Conservation (phyloP, 192 early-diverging fungal genomes). For the Dimargaris verticillata region DNA sequence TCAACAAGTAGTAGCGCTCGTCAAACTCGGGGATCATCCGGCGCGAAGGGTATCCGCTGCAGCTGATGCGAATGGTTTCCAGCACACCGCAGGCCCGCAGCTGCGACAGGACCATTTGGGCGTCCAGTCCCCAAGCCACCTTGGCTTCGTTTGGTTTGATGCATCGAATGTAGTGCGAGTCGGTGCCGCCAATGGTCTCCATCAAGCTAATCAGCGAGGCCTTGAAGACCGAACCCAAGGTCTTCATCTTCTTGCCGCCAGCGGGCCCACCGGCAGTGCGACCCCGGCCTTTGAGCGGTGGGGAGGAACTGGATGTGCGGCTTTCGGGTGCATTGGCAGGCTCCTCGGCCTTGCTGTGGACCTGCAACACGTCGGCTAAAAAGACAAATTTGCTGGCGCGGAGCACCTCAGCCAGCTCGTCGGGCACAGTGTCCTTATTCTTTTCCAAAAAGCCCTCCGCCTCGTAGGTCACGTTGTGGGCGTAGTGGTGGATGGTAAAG, state of each 20-base stretch:
- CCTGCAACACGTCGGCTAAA: slow-evolving; percentile 54
- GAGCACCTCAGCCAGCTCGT: slow-evolving; percentile 69
- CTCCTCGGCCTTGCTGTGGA: slow-evolving; percentile 4
- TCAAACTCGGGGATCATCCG: slow-evolving; percentile 83
- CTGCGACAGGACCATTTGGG: slow-evolving; percentile 84
- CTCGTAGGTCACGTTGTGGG: slow-evolving; percentile 84
- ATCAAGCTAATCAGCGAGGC: slow-evolving; percentile 80
- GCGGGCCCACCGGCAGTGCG: not conserved
- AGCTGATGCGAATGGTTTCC: slow-evolving; percentile 96
- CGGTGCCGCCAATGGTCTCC: slow-evolving; percentile 85
- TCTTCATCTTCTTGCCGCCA: slow-evolving; percentile 47
- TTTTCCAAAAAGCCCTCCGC: slow-evolving; percentile 93
- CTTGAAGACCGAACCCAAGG: slow-evolving; percentile 95
- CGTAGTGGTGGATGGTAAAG: slow-evolving; percentile 93
- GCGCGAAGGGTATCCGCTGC: slow-evolving; percentile 90
- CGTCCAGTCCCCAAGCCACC: slow-evolving; percentile 79
- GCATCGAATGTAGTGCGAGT: slow-evolving; percentile 95
- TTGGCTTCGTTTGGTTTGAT: slow-evolving; percentile 98
- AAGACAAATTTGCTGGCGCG: slow-evolving; percentile 63
- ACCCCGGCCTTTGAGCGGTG: not conserved
- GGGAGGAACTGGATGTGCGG: not conserved
- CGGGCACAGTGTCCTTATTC: slow-evolving; percentile 95
- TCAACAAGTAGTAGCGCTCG: slow-evolving; percentile 57
- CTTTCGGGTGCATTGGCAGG: not conserved
- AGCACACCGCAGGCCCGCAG: slow-evolving; percentile 96